Conservation (phyloP, 1,139 yeast genomes). For the Scheffersomyces insectosa region DNA sequence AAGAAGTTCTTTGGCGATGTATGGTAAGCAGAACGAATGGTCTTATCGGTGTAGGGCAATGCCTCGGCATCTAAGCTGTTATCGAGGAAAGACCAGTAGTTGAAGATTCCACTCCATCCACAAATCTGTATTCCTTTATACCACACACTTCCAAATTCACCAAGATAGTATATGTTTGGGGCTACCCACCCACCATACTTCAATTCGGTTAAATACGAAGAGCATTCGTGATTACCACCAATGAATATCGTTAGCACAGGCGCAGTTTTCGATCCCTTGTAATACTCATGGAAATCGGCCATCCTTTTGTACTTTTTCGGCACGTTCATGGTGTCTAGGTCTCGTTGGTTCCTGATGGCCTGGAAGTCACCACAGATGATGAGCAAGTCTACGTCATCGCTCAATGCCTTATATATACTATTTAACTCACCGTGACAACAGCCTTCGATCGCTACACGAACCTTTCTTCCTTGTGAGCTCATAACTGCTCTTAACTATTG, state of each 20-base stretch:
- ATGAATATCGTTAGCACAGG: conserved; percentile 80
- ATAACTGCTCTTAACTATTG: conserved; percentile 5
- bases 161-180: conserved; percentile 85
- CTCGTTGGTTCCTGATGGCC: conserved; percentile 65
- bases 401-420: conserved; percentile 49
- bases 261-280: conserved; percentile 58
- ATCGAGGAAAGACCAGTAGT: conserved; percentile 34
- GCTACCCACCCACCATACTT: conserved; percentile 95
- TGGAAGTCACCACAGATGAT: conserved; percentile 88
- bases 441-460: conserved; percentile 76
- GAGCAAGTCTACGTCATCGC: conserved; percentile 55
- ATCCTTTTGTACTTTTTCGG: conserved; percentile 56
- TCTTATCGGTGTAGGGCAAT: conserved; percentile 48
- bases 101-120: conserved; percentile 86
- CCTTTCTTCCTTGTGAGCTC: background rate
- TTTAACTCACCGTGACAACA: conserved; percentile 89
- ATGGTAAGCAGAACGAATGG: conserved; percentile 70
- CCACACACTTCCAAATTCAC: conserved; percentile 74
- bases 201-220: conserved; percentile 71
- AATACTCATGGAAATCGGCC: conserved; percentile 82
- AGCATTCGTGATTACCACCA: conserved; percentile 96
- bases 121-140: conserved; percentile 72
- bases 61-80: conserved; percentile 28
- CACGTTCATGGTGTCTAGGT: conserved; percentile 63
- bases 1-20: conserved; percentile 63